A percentile compares a stretch with the other conserved stretches of the same genome.
phyloP scores from a whole-genome alignment of 1,284 basidiomycete species.

The Bondarzewia mesenterica region DNA sequence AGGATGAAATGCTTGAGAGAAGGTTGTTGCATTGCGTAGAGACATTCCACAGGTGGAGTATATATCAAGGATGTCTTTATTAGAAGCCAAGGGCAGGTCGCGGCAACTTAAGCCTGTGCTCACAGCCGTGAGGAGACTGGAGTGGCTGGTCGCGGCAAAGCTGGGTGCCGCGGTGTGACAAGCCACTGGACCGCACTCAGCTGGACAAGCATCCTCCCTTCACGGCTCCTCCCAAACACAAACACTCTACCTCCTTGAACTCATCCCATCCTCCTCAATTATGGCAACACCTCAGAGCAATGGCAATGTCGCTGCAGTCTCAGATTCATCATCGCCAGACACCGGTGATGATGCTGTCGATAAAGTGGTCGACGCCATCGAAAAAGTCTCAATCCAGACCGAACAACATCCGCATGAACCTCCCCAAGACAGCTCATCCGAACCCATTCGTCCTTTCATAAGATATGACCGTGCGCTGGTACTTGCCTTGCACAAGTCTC shows the following conservation, averaged over 20 bases:
- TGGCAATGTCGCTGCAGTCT: slow-evolving; percentile 6
- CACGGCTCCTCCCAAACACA: not conserved
- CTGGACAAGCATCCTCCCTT: not conserved
- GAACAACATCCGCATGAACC: slow-evolving; percentile 19
- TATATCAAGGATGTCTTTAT: too few relatives aligned
- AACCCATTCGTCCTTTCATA: slow-evolving; percentile 34
- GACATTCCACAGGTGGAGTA: too few relatives aligned
- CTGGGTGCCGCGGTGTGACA: slow-evolving; percentile 2
- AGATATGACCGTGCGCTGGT: slow-evolving; percentile 63
- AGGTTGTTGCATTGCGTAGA: slow-evolving; percentile 1
- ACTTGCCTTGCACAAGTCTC: slow-evolving; percentile 64
- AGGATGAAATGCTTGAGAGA: slow-evolving; percentile 72
- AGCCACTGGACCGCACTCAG: too few relatives aligned
- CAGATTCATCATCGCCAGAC: slow-evolving; percentile 9
- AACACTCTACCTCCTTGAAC: slow-evolving; percentile 3
- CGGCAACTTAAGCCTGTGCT: too few relatives aligned
- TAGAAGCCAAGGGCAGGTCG: too few relatives aligned
- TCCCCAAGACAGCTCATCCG: slow-evolving; percentile 19
- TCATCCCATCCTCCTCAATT: slow-evolving; percentile 3
- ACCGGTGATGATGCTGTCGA: slow-evolving; percentile 17
- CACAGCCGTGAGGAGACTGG: not conserved
- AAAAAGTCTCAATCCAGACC: slow-evolving; percentile 28
- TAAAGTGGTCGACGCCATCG: slow-evolving; percentile 25
- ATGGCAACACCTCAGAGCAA: slow-evolving; percentile 10
- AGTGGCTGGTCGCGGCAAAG: not conserved